A percentile compares a stretch with the other conserved stretches of the same genome.
Evolutionary conservation across 345 rosid species (phyloP).

Genomic region (Aquilaria yunnanensis): DNA sequence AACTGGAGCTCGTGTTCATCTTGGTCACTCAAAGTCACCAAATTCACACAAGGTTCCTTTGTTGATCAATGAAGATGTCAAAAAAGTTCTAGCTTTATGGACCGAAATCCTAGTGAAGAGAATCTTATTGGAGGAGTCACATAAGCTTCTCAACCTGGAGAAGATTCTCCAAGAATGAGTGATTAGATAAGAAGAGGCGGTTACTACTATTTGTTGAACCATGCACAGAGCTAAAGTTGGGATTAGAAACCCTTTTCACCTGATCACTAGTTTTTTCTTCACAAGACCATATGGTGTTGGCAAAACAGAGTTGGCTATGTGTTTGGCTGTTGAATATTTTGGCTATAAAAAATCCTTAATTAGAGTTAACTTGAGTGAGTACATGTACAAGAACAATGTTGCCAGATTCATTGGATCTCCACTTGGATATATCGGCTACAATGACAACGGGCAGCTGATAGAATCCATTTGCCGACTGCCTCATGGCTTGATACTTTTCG

Average conservation of each 20-base stretch:
- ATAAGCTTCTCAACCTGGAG: too few relatives aligned
- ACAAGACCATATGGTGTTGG: constrained; percentile 65
- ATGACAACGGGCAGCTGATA: constrained; percentile 59
- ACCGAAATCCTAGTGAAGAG: too few relatives aligned
- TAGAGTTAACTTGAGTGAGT: constrained; percentile 68
- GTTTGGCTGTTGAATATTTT: constrained; percentile 52
- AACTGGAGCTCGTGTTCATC: too few relatives aligned
- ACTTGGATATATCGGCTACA: constrained; percentile 56
- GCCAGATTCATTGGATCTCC: constrained; percentile 60
- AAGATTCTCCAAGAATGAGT: too few relatives aligned
- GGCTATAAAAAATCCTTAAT: constrained; percentile 62
- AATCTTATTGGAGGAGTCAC: too few relatives aligned
- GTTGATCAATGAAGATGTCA: too few relatives aligned
- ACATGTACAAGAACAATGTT: constrained; percentile 58
- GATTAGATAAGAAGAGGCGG: too few relatives aligned
- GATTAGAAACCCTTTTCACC: constrained; percentile 51
- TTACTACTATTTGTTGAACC: constrained; percentile 23
- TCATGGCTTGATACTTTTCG: constrained; percentile 43
- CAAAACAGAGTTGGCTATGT: constrained; percentile 54
- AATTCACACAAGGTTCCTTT: too few relatives aligned
- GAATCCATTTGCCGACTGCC: constrained; percentile 57
- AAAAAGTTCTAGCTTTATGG: too few relatives aligned
- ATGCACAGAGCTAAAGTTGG: constrained; percentile 67
- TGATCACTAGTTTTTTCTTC: constrained; percentile 60
- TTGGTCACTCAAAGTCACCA: too few relatives aligned